Percentiles rank a stretch among this genome's conserved stretches.
These are phyloP conservation scores for Phytopythium helicoides DNA, from an alignment of 352 stramenopile species.

Conservation along the genomic window DNA sequence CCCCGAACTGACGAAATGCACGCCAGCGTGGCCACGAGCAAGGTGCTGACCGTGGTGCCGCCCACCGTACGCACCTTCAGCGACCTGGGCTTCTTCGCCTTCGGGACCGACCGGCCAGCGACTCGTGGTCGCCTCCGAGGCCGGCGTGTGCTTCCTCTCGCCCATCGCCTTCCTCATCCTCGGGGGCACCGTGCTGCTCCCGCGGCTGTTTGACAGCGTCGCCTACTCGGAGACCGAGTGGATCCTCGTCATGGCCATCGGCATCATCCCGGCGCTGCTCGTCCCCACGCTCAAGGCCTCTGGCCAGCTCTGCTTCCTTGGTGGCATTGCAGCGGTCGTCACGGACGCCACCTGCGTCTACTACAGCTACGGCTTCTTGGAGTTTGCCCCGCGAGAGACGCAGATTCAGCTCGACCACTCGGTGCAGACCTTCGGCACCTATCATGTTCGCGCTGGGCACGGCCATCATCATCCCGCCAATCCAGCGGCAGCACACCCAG, in stretches of 20 bases:
- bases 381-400: slow-evolving; percentile 46
- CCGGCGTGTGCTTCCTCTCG: slow-evolving; percentile 56
- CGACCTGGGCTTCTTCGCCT: slow-evolving; percentile 67
- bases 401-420: slow-evolving; percentile 36
- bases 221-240: slow-evolving; percentile 43
- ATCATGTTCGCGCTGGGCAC: slow-evolving; percentile 75
- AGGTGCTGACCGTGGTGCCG: slow-evolving; percentile 44
- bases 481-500: slow-evolving; percentile 56
- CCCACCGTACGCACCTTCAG: slow-evolving; percentile 66
- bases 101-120: slow-evolving; percentile 41
- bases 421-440: slow-evolving; percentile 55
- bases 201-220: slow-evolving; percentile 36
- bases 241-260: slow-evolving; percentile 55
- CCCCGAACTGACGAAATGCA: too few species aligned
- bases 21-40: slow-evolving; percentile 54
- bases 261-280: slow-evolving; percentile 54
- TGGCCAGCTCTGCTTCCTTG: slow-evolving; percentile 42
- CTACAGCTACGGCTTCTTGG: slow-evolving; percentile 39
- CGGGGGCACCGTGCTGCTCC: slow-evolving; percentile 56
- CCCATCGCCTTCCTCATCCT: slow-evolving; percentile 75
- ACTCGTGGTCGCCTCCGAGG: slow-evolving; percentile 54
- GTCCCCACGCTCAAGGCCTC: slow-evolving; percentile 59
- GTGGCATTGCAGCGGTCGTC: slow-evolving; percentile 41
- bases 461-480: slow-evolving; percentile 62
- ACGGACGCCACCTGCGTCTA: slow-evolving; percentile 52